phyloP scores from a whole-genome alignment of 2,329 filamentous ascomycete species.

The Paraphaeosphaeria sporulosa region DNA sequence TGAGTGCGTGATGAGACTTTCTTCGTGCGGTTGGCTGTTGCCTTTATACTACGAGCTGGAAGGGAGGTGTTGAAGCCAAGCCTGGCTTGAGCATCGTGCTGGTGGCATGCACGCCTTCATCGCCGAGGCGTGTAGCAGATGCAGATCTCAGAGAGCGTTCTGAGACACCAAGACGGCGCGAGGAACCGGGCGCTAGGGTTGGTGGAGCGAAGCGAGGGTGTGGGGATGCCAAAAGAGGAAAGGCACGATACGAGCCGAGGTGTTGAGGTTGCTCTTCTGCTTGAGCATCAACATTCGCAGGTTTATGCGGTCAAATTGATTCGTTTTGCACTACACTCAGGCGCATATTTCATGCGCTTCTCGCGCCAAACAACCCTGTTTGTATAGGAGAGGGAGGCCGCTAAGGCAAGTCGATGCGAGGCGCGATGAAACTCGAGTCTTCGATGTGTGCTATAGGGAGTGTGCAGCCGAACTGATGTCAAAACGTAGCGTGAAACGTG shows the following conservation, averaged over 20 bases:
- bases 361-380: background rate
- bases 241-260: background rate
- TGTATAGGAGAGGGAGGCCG: background rate
- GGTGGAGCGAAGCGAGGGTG: background rate
- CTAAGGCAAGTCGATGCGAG: background rate
- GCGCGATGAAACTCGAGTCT: background rate
- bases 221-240: background rate
- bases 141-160: background rate
- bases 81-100: slow-evolving; percentile 13
- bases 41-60: slow-evolving; percentile 1
- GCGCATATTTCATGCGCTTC: too few relatives aligned
- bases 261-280: background rate
- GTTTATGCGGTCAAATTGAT: background rate
- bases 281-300: background rate
- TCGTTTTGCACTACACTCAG: background rate
- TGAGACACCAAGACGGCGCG: slow-evolving; percentile 10
- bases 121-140: background rate
- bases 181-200: slow-evolving; percentile 3
- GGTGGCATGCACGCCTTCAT: background rate
- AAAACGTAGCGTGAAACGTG: slow-evolving; percentile 12
- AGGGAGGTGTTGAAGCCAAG: background rate
- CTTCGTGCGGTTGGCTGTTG: background rate
- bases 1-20: too few relatives aligned
- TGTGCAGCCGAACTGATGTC: background rate
- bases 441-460: too few relatives aligned